These are phyloP conservation scores for Colletotrichum sp. DNA, from an alignment of 2,329 filamentous ascomycete species.

Conservation along the genomic window DNA sequence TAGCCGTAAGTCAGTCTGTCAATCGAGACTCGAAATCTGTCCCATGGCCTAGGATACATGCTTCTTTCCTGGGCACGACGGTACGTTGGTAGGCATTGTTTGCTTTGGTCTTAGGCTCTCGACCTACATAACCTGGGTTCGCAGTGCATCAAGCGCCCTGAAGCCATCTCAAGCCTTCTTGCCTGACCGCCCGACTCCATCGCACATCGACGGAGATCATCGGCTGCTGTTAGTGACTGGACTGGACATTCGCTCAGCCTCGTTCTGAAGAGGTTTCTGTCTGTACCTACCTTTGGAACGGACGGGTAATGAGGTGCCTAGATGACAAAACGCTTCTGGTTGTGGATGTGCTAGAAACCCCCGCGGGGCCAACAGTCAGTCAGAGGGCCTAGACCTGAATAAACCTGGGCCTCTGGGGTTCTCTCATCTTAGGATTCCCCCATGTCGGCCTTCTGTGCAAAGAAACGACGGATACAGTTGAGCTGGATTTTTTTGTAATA, in stretches of 20 bases:
- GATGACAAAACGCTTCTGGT: too few relatives aligned
- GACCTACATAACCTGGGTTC: not conserved
- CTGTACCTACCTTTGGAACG: not conserved
- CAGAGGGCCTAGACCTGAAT: not conserved
- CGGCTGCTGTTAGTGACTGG: not conserved
- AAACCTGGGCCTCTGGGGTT: not conserved
- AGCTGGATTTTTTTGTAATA: not conserved
- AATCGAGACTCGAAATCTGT: conserved; percentile 1
- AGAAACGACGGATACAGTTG: conserved; percentile 1
- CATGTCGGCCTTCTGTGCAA: not conserved
- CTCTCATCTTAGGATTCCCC: not conserved
- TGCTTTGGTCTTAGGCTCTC: not conserved
- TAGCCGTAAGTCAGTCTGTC: conserved; percentile 1
- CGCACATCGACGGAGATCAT: not conserved
- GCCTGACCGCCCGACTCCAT: not conserved
- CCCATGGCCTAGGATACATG: not conserved
- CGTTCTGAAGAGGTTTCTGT: not conserved
- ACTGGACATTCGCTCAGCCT: not conserved
- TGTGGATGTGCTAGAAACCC: not conserved
- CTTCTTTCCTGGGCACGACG: not conserved
- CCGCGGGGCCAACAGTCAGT: not conserved
- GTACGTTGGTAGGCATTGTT: not conserved
- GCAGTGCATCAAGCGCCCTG: not conserved
- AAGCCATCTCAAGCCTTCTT: not conserved
- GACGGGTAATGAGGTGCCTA: not conserved